Percentiles rank a stretch among this genome's conserved stretches.
These are phyloP conservation scores for Aspergillus neotritici DNA, from an alignment of 2,329 filamentous ascomycete species.

Conservation along the genomic window DNA sequence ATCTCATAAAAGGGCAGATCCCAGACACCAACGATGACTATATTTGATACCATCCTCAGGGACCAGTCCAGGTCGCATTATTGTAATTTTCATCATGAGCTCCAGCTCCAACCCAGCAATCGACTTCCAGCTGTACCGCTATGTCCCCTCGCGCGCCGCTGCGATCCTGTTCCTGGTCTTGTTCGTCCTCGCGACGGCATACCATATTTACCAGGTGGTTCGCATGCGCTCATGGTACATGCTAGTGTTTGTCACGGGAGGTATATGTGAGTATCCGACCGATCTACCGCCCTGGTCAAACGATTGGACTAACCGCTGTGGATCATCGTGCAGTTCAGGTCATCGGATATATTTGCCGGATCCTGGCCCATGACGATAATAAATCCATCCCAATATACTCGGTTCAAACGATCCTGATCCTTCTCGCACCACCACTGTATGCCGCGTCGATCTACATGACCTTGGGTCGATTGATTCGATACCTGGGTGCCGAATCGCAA, in stretches of 20 bases:
- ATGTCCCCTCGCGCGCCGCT: background rate
- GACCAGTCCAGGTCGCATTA: too few relatives aligned
- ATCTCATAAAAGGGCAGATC: too few relatives aligned
- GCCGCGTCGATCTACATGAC: conserved; percentile 38
- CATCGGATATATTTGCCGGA: conserved; percentile 27
- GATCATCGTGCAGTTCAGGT: conserved; percentile 39
- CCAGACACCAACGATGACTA: too few relatives aligned
- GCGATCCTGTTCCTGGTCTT: background rate
- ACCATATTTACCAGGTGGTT: background rate
- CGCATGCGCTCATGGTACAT: conserved; percentile 1
- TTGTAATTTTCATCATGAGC: too few relatives aligned
- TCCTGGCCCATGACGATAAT: conserved; percentile 21
- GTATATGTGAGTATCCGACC: background rate
- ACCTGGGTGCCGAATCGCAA: conserved; percentile 27
- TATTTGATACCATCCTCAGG: too few relatives aligned
- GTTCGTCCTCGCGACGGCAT: background rate
- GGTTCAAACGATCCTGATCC: conserved; percentile 30
- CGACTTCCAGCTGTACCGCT: conserved; percentile 1
- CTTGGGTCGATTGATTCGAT: conserved; percentile 31
- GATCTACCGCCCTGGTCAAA: too few relatives aligned
- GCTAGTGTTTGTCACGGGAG: background rate
- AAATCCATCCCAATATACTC: conserved; percentile 23
- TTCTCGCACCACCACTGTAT: conserved; percentile 38
- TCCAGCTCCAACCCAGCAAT: background rate
- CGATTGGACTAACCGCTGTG: too few relatives aligned